Conservation (phyloP, 2,329 filamentous ascomycete species). For the Xylaria polymorpha region DNA sequence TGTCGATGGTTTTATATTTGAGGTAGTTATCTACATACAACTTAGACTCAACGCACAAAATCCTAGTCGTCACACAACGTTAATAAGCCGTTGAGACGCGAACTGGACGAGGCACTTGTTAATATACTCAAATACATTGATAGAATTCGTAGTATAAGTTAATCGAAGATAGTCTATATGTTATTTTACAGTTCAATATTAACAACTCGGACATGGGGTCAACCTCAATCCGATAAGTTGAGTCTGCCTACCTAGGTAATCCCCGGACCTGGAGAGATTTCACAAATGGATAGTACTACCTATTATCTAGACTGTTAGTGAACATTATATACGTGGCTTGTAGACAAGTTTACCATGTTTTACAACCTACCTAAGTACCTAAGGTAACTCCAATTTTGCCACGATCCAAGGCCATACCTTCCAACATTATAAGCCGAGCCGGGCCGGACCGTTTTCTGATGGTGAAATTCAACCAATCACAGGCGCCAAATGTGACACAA, state of each 20-base stretch:
- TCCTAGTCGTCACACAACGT: neutral
- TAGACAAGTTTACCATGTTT: neutral
- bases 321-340: neutral
- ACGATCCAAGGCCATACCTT: too few species aligned
- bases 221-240: neutral
- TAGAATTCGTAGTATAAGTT: neutral
- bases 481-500: constrained; percentile 17
- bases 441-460: constrained; percentile 16
- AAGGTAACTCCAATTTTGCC: too few species aligned
- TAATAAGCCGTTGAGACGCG: neutral
- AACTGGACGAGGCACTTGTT: neutral
- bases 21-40: neutral
- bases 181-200: neutral
- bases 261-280: neutral
- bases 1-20: neutral
- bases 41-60: neutral
- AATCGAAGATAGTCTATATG: neutral
- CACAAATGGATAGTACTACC: neutral
- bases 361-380: too few species aligned
- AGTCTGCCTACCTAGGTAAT: neutral
- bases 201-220: neutral
- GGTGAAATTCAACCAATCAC: constrained; percentile 28
- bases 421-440: constrained; percentile 16
- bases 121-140: neutral
- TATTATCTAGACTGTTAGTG: neutral